These are phyloP conservation scores for Talaromyces amestolkiae DNA, from an alignment of 2,329 filamentous ascomycete species.

Conservation along the genomic window DNA sequence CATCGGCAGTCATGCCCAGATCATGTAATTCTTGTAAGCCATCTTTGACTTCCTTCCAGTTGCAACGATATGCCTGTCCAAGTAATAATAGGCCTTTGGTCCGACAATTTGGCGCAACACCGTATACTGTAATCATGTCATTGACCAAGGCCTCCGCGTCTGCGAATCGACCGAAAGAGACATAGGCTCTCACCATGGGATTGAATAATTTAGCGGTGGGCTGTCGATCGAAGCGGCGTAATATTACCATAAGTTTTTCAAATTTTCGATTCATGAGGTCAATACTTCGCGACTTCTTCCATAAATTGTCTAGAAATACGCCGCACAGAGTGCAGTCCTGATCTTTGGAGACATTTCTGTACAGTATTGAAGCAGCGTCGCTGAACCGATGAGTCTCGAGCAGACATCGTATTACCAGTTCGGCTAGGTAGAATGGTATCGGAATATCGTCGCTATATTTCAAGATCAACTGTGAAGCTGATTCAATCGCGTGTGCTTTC, in stretches of 20 bases:
- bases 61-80: constrained; percentile 36
- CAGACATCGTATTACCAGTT: constrained; percentile 37
- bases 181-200: constrained; percentile 40
- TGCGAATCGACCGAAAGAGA: constrained; percentile 37
- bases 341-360: constrained; percentile 33
- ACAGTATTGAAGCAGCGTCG: constrained; percentile 38
- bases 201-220: constrained; percentile 42
- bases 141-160: constrained; percentile 36
- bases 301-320: constrained; percentile 38
- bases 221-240: constrained; percentile 30
- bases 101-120: constrained; percentile 31
- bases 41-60: constrained; percentile 42
- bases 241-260: constrained; percentile 28
- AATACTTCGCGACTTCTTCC: constrained; percentile 40
- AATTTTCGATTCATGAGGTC: constrained; percentile 37
- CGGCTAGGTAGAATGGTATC: constrained; percentile 33
- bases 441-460: constrained; percentile 28
- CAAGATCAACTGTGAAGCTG: constrained; percentile 35
- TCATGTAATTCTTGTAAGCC: constrained; percentile 40
- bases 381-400: constrained; percentile 39
- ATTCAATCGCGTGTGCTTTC: constrained; percentile 37
- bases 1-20: constrained; percentile 30
- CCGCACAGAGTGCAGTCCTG: constrained; percentile 35
- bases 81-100: constrained; percentile 40
- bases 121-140: constrained; percentile 34